These are phyloP conservation scores for Cornus controversa DNA, from an alignment of 148 eudicot species.

Conservation along the genomic window DNA sequence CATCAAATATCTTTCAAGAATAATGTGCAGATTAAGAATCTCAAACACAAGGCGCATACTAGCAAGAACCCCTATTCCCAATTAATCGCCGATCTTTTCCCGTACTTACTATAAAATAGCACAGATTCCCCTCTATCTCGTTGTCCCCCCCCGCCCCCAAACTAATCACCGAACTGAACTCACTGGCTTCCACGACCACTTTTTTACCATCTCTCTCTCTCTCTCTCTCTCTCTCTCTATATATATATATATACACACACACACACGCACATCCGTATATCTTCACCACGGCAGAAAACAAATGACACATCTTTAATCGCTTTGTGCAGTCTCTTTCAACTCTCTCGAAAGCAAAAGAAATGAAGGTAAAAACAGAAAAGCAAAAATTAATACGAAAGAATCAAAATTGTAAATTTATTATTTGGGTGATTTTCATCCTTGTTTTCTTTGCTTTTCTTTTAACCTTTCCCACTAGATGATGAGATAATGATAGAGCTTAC, in stretches of 20 bases:
- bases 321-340: slow-evolving; percentile 39
- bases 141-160: background rate
- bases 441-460: slow-evolving; percentile 17
- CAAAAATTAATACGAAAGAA: background rate
- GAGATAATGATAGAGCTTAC: slow-evolving; percentile 62
- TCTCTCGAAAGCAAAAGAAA: slow-evolving; percentile 20
- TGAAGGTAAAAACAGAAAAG: background rate
- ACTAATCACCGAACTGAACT: slow-evolving; percentile 19
- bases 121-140: background rate
- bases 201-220: background rate
- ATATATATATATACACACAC: background rate
- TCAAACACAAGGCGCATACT: no score
- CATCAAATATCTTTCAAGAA: slow-evolving; percentile 1
- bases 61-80: no score
- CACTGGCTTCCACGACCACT: slow-evolving; percentile 4
- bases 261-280: background rate
- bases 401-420: background rate
- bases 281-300: slow-evolving; percentile 34
- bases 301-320: slow-evolving; percentile 25
- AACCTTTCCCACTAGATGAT: slow-evolving; percentile 47
- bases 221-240: background rate
- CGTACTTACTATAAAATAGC: background rate
- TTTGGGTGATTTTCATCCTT: slow-evolving; percentile 30
- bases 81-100: background rate
- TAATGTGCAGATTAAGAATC: slow-evolving; percentile 3